Percentiles rank a stretch among this genome's conserved stretches.
These are phyloP conservation scores for Pseudogymnoascus pannorum DNA, from an alignment of 2,329 filamentous ascomycete species.

Conservation along the genomic window DNA sequence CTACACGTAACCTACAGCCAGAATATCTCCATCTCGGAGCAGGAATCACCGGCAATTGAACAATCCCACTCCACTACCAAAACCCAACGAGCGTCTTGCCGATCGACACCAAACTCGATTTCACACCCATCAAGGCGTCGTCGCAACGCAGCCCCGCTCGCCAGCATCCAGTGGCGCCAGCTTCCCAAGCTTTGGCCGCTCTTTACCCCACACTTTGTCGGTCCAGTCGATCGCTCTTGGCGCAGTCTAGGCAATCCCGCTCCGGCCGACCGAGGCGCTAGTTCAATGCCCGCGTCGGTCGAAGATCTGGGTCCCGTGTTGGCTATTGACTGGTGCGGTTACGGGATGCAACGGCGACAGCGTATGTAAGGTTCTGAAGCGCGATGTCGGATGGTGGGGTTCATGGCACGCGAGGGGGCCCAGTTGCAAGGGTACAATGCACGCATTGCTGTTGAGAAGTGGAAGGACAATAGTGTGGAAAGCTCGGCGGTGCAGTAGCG, in stretches of 20 bases:
- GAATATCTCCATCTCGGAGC: conserved; percentile 5
- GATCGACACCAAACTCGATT: not conserved
- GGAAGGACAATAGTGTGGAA: not conserved
- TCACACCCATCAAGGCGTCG: not conserved
- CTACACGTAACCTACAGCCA: not conserved
- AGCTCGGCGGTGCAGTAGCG: not conserved
- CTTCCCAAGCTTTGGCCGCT: not conserved
- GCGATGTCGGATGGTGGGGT: not conserved
- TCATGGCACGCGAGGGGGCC: not conserved
- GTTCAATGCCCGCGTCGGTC: not conserved
- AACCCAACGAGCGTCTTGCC: not conserved
- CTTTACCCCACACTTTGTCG: conserved; percentile 8
- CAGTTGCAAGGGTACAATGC: not conserved
- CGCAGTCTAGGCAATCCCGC: not conserved
- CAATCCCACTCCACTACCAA: not conserved
- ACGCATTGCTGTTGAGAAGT: not conserved
- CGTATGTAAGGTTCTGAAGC: not conserved
- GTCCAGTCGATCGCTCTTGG: not conserved
- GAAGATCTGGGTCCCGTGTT: not conserved
- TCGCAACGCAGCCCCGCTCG: not conserved
- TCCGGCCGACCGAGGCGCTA: conserved; percentile 2
- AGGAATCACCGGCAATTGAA: conserved; percentile 3
- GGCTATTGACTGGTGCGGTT: not conserved
- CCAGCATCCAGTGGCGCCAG: not conserved
- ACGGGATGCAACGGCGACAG: not conserved